Conservation (phyloP, 176 grass and related monocot genomes). For the Hsuehochloa calcarea region DNA sequence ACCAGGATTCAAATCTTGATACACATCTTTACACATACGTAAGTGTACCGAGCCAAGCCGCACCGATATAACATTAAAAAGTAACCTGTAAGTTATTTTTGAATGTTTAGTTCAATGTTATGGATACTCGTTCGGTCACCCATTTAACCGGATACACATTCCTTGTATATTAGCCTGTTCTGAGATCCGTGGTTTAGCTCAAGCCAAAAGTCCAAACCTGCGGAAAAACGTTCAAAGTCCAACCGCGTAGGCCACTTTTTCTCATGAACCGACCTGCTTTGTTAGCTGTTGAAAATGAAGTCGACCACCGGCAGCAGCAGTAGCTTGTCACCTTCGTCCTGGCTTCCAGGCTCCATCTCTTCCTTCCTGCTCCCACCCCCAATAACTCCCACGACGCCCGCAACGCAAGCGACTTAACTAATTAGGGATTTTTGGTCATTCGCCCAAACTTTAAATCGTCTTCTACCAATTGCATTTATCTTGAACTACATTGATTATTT, state of each 20-base stretch:
- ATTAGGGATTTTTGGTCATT: too few relatives aligned
- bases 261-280: background rate
- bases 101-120: too few relatives aligned
- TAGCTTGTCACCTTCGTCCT: constrained; percentile 6
- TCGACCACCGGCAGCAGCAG: background rate
- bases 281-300: background rate
- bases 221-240: background rate
- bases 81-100: too few relatives aligned
- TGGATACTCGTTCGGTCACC: too few relatives aligned
- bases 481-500: too few relatives aligned
- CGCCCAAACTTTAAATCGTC: background rate
- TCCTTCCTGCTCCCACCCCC: background rate
- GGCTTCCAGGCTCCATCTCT: background rate
- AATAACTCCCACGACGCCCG: constrained; percentile 23
- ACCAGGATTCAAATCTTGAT: too few relatives aligned
- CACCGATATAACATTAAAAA: too few relatives aligned
- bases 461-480: too few relatives aligned
- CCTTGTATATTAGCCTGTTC: background rate
- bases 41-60: too few relatives aligned
- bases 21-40: too few relatives aligned
- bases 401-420: constrained; percentile 14
- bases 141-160: too few relatives aligned
- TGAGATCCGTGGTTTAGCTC: background rate
- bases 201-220: background rate
- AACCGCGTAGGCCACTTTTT: constrained; percentile 6